Conservation (phyloP, 306 rosid species). For the Senna tora region DNA sequence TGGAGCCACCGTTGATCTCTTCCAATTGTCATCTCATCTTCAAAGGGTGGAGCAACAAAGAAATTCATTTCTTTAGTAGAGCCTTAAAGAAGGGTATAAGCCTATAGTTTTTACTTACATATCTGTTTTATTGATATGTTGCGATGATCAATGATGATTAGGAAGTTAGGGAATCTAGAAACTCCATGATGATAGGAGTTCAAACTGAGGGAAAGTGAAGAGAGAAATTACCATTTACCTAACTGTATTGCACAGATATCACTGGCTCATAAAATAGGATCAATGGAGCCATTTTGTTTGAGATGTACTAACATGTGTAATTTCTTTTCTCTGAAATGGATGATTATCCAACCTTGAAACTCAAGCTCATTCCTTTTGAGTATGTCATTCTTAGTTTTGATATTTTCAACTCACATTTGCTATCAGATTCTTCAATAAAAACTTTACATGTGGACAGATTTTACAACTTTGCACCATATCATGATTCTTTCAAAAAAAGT, state of each 20-base stretch:
- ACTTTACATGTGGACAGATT: not conserved
- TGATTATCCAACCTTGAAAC: not conserved
- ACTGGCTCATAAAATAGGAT: conserved; percentile 10
- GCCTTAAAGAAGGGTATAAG: conserved; percentile 43
- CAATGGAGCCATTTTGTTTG: conserved; percentile 22
- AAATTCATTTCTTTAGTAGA: conserved; percentile 52
- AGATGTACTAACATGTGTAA: conserved; percentile 28
- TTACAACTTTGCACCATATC: too few relatives aligned
- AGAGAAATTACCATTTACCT: conserved; percentile 8
- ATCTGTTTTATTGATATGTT: conserved; percentile 25
- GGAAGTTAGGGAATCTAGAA: conserved; percentile 20
- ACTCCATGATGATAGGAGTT: conserved; percentile 27
- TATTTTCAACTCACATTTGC: not conserved
- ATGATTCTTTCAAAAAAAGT: too few relatives aligned
- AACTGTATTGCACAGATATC: conserved; percentile 34
- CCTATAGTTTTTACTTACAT: conserved; percentile 38
- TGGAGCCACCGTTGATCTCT: conserved; percentile 61
- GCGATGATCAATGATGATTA: conserved; percentile 25
- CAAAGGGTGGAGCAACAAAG: conserved; percentile 77
- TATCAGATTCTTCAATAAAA: not conserved
- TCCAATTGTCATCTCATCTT: conserved; percentile 79
- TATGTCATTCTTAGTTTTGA: not conserved
- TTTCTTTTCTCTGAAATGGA: conserved; percentile 11
- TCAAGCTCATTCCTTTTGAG: conserved; percentile 9
- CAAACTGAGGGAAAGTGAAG: conserved; percentile 23